phyloP scores from a whole-genome alignment of 202 grass and related monocot species.

The Digitaria exilis region DNA sequence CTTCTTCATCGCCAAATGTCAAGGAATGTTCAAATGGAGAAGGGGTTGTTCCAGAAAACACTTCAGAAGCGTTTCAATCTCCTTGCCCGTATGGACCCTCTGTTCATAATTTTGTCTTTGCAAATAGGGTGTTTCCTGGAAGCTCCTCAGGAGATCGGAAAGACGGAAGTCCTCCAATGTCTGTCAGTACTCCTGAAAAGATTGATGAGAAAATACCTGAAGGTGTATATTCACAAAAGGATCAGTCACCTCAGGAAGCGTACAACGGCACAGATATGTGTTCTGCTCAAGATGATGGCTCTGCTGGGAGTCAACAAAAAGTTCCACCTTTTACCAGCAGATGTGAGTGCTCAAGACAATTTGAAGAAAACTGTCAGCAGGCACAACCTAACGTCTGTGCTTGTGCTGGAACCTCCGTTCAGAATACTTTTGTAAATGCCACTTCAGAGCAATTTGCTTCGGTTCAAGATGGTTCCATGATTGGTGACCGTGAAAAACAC shows the following conservation, averaged over 20 bases:
- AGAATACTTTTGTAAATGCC: slow-evolving; percentile 7
- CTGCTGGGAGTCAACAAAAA: slow-evolving; percentile 6
- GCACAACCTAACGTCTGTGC: slow-evolving; percentile 28
- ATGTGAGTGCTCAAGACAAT: slow-evolving; percentile 4
- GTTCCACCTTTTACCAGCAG: slow-evolving; percentile 1
- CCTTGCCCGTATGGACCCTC: slow-evolving; percentile 7
- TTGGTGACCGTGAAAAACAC: slow-evolving; percentile 75
- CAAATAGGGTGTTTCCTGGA: slow-evolving; percentile 39
- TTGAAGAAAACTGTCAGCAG: neutral
- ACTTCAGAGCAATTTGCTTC: neutral
- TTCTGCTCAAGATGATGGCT: neutral
- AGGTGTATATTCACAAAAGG: neutral
- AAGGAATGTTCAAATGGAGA: neutral
- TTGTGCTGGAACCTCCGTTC: neutral
- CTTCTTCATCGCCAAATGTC: slow-evolving; percentile 13
- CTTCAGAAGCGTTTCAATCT: slow-evolving; percentile 21
- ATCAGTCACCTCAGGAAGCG: slow-evolving; percentile 5
- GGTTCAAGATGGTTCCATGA: slow-evolving; percentile 37
- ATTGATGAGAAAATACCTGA: slow-evolving; percentile 41
- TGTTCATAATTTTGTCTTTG: slow-evolving; percentile 11
- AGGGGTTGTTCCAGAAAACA: slow-evolving; percentile 18
- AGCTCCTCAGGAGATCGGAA: slow-evolving; percentile 35
- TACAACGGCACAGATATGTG: slow-evolving; percentile 10
- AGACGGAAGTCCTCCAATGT: slow-evolving; percentile 32
- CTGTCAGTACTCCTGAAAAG: slow-evolving; percentile 48